A percentile compares a stretch with the other conserved stretches of the same genome.
Evolutionary conservation across 305 asterid genomes (phyloP).

Genomic region (Fraxinus nigra): DNA sequence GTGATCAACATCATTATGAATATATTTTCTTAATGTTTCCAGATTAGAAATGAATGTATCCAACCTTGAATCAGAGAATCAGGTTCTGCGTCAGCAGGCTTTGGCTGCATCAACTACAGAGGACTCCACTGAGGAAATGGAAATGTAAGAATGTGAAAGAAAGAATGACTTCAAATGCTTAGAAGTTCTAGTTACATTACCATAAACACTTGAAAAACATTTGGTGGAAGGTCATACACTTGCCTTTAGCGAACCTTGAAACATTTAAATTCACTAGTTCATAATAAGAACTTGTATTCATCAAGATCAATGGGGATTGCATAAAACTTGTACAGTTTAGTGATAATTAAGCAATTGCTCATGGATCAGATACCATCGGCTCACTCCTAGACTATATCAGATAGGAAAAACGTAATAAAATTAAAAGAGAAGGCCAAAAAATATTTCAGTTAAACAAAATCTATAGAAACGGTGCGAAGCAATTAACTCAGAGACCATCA

Average conservation of each 20-base stretch:
- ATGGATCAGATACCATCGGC: neutral
- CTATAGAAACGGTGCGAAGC: slow-evolving; percentile 1
- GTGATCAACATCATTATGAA: slow-evolving; percentile 28
- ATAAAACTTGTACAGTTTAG: neutral
- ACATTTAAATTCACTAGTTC: neutral
- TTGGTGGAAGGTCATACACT: neutral
- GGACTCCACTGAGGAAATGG: slow-evolving; percentile 71
- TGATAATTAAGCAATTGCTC: neutral
- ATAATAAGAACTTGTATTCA: neutral
- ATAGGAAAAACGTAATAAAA: slow-evolving; percentile 6
- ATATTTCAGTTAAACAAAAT: slow-evolving; percentile 8
- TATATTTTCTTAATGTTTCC: slow-evolving; percentile 33
- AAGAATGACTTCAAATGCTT: slow-evolving; percentile 18
- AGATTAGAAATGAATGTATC: slow-evolving; percentile 76
- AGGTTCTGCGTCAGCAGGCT: slow-evolving; percentile 92
- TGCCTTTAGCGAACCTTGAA: neutral
- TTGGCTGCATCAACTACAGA: slow-evolving; percentile 75
- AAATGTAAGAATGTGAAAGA: slow-evolving; percentile 50
- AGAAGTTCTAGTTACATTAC: slow-evolving; percentile 6
- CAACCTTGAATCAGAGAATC: slow-evolving; percentile 92
- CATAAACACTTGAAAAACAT: slow-evolving; percentile 11
- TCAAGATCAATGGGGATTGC: neutral
- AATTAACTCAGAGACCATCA: slow-evolving; percentile 10
- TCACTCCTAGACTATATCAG: neutral
- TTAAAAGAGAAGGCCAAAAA: neutral